phyloP scores from a whole-genome alignment of 495 filamentous ascomycete species.

The Podospora australis region DNA sequence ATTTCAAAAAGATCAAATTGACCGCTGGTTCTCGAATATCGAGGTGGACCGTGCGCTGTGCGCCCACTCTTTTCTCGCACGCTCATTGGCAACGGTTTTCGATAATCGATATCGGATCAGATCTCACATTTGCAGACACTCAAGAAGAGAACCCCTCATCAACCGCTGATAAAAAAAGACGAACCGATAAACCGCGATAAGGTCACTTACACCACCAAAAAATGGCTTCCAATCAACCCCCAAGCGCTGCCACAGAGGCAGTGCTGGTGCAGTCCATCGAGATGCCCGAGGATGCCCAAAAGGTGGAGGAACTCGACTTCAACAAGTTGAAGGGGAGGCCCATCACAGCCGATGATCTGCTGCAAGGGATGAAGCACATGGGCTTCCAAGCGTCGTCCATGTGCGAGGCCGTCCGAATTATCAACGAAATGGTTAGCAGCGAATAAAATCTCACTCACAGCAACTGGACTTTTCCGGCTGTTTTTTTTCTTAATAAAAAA shows the following conservation, averaged over 20 bases:
- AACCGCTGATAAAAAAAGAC: no score
- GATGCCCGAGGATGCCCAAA: constrained; percentile 62
- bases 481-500: not conserved
- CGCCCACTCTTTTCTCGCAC: no score
- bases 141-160: no score
- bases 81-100: no score
- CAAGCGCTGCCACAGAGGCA: constrained; percentile 66
- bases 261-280: constrained; percentile 85
- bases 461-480: no score
- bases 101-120: no score
- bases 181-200: no score
- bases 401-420: constrained; percentile 74
- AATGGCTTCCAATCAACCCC: constrained; percentile 40
- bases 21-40: no score
- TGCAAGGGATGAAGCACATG: constrained; percentile 74
- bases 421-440: constrained; percentile 89
- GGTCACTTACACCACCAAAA: not conserved
- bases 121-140: no score
- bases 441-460: not conserved
- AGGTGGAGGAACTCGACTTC: constrained; percentile 86
- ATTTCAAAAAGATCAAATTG: no score
- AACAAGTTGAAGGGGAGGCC: constrained; percentile 63
- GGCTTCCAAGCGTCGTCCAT: constrained; percentile 90
- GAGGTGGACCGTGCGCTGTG: no score
- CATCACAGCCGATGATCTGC: constrained; percentile 78